Conservation (phyloP, 306 rosid species). For the Astragalus glycyphyllos region DNA sequence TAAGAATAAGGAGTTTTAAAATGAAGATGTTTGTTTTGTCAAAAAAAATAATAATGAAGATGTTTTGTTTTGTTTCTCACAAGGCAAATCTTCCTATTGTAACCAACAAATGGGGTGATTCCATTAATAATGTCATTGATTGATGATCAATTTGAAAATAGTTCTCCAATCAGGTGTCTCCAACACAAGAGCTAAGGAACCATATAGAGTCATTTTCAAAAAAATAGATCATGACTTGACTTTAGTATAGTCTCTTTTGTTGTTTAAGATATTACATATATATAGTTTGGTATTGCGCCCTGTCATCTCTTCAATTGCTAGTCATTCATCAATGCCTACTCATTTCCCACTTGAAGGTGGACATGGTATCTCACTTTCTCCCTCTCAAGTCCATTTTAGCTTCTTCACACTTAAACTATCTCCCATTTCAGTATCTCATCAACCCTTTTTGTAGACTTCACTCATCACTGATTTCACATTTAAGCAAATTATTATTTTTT, state of each 20-base stretch:
- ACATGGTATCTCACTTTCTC: slow-evolving; percentile 51
- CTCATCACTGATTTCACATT: not conserved
- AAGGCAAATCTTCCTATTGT: slow-evolving; percentile 21
- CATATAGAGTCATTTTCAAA: slow-evolving; percentile 30
- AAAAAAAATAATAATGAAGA: too few species aligned
- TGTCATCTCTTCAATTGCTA: slow-evolving; percentile 49
- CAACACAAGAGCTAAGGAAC: slow-evolving; percentile 34
- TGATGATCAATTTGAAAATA: slow-evolving; percentile 29
- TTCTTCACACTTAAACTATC: slow-evolving; percentile 34
- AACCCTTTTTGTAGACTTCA: slow-evolving; percentile 8
- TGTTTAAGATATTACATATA: slow-evolving; percentile 37
- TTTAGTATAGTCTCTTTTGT: slow-evolving; percentile 43
- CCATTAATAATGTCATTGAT: slow-evolving; percentile 29
- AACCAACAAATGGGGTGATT: slow-evolving; percentile 32
- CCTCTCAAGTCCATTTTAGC: slow-evolving; percentile 21
- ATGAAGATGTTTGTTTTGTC: too few species aligned
- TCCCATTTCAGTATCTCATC: slow-evolving; percentile 40
- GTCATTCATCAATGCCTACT: slow-evolving; percentile 54
- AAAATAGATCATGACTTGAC: slow-evolving; percentile 43
- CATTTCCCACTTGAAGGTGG: slow-evolving; percentile 60
- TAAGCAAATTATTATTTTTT: not conserved
- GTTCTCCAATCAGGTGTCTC: slow-evolving; percentile 40
- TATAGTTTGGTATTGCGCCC: slow-evolving; percentile 31
- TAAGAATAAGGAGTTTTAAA: slow-evolving; percentile 16
- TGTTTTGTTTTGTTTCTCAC: too few species aligned